phyloP scores from a whole-genome alignment of 805 yeast species.

The Starmerella floricola region DNA sequence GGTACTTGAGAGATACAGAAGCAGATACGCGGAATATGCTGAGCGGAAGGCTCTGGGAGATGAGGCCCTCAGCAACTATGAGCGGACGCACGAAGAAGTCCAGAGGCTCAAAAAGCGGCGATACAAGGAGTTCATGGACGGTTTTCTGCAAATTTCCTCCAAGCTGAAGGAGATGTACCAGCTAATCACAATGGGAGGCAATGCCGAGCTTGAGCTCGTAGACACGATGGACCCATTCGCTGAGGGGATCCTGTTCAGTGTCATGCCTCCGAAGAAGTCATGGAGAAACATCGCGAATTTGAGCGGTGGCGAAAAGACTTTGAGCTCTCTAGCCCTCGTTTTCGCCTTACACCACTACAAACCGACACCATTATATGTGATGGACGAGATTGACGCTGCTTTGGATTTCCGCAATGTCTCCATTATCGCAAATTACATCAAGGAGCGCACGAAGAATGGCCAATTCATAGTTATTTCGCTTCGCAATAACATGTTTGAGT shows the following conservation, averaged over 20 bases:
- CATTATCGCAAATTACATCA: slow-evolving; percentile 93
- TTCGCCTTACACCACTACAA: slow-evolving; percentile 92
- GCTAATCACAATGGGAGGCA: slow-evolving; percentile 98
- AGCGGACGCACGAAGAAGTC: slow-evolving; percentile 44
- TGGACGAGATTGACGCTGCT: slow-evolving; percentile 99
- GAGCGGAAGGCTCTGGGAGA: slow-evolving; percentile 55
- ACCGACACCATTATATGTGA: slow-evolving; percentile 93
- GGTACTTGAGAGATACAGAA: slow-evolving; percentile 62
- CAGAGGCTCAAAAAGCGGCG: slow-evolving; percentile 64
- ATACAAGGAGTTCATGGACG: slow-evolving; percentile 82
- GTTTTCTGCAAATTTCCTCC: slow-evolving; percentile 73
- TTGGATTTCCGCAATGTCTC: slow-evolving; percentile 93
- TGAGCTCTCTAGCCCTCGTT: slow-evolving; percentile 86
- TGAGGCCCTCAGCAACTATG: slow-evolving; percentile 53
- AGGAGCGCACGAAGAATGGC: slow-evolving; percentile 89
- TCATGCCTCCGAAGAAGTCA: slow-evolving; percentile 97
- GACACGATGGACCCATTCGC: slow-evolving; percentile 96
- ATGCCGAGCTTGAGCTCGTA: slow-evolving; percentile 90
- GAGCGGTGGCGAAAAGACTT: slow-evolving; percentile 96
- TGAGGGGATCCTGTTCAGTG: slow-evolving; percentile 91
- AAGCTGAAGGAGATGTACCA: slow-evolving; percentile 94
- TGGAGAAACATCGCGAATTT: slow-evolving; percentile 93
- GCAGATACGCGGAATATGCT: slow-evolving; percentile 50
- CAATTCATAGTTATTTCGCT: slow-evolving; percentile 92
- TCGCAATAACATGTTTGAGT: slow-evolving; percentile 94